A percentile compares a stretch with the other conserved stretches of the same genome.
phyloP scores from a whole-genome alignment of 495 filamentous ascomycete species.

The Astrothelium macrocarpum region DNA sequence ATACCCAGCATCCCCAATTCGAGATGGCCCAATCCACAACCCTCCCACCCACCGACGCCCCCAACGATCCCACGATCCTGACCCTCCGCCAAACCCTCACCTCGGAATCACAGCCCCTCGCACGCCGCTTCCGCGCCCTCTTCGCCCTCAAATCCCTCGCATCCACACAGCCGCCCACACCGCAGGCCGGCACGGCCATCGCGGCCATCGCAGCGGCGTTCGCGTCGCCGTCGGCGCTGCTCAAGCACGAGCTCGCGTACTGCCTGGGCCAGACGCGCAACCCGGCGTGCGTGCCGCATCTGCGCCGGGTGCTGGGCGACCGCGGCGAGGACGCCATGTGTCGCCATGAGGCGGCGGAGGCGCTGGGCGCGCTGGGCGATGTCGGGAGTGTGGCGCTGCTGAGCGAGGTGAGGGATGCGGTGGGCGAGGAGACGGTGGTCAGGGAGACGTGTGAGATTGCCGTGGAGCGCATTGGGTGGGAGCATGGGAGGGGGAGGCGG shows the following conservation, averaged over 20 bases:
- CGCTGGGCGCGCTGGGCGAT: slow-evolving; percentile 79
- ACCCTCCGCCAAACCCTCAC: slow-evolving; percentile 66
- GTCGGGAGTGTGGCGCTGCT: slow-evolving; percentile 60
- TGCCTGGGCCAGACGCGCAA: slow-evolving; percentile 88
- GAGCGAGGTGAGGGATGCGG: slow-evolving; percentile 57
- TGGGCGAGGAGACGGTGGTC: slow-evolving; percentile 66
- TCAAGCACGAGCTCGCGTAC: slow-evolving; percentile 96
- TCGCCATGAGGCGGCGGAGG: slow-evolving; percentile 93
- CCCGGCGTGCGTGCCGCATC: slow-evolving; percentile 56
- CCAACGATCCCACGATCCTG: slow-evolving; percentile 35
- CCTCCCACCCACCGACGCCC: neutral
- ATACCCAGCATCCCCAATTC: neutral
- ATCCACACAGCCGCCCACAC: slow-evolving; percentile 50
- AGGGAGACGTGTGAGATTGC: slow-evolving; percentile 95
- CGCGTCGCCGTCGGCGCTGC: slow-evolving; percentile 67
- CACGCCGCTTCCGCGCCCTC: slow-evolving; percentile 87
- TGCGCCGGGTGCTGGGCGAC: slow-evolving; percentile 71
- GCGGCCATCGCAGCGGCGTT: slow-evolving; percentile 81
- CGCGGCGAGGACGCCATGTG: slow-evolving; percentile 82
- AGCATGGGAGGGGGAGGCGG: slow-evolving; percentile 61
- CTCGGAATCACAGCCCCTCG: slow-evolving; percentile 70
- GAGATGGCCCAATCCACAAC: slow-evolving; percentile 10
- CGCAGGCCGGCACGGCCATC: slow-evolving; percentile 45
- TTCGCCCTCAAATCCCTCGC: slow-evolving; percentile 96
- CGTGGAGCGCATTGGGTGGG: slow-evolving; percentile 88